These are phyloP conservation scores for Epichloe elymi DNA, from an alignment of 2,329 filamentous ascomycete species.

Conservation along the genomic window DNA sequence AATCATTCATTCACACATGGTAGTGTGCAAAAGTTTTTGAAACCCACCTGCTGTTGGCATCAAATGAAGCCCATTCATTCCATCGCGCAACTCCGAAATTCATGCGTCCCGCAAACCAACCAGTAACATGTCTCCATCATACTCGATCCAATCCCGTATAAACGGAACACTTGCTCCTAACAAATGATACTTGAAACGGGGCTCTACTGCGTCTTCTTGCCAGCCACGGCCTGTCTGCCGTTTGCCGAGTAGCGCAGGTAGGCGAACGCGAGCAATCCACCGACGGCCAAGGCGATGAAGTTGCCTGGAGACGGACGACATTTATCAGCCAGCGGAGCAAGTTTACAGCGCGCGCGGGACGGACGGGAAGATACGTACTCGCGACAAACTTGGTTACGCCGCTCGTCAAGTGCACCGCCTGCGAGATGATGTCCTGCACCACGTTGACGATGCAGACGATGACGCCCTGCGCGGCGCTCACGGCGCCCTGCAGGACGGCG, in stretches of 20 bases:
- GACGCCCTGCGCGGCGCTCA: conserved; percentile 22
- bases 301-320: conserved; percentile 17
- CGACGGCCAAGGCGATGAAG: conserved; percentile 20
- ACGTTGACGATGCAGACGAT: conserved; percentile 24
- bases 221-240: conserved; percentile 13
- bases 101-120: too few species aligned
- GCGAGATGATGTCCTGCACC: conserved; percentile 20
- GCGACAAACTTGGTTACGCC: conserved; percentile 27
- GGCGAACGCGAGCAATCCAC: conserved; percentile 18
- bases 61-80: background rate
- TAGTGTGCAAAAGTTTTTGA: too few species aligned
- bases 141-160: too few species aligned
- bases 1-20: too few species aligned
- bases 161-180: too few species aligned
- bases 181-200: too few species aligned
- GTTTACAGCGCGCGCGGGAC: too few species aligned
- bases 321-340: background rate
- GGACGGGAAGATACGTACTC: conserved; percentile 15
- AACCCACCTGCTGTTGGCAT: conserved; percentile 16
- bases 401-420: conserved; percentile 23
- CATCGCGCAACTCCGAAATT: too few species aligned
- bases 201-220: conserved; percentile 18
- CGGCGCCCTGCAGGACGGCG: conserved; percentile 19
- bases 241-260: conserved; percentile 22
- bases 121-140: too few species aligned